Evolutionary conservation across 1,284 basidiomycete species (phyloP).

Genomic region (Athelia psychrophila): DNA sequence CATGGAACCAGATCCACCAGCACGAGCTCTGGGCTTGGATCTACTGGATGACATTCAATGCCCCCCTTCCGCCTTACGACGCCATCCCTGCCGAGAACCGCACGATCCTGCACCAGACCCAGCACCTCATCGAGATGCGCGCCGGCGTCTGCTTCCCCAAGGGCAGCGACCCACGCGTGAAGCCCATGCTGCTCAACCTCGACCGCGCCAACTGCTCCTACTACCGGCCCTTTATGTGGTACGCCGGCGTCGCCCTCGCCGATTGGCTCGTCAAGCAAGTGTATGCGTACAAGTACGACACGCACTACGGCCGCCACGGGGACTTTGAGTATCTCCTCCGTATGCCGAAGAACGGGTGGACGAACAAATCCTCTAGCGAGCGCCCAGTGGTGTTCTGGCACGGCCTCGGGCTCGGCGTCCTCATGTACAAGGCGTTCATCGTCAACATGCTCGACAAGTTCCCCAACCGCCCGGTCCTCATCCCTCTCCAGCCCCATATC

Average conservation of each 20-base stretch:
- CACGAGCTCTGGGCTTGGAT: slow-evolving; percentile 77
- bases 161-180: slow-evolving; percentile 54
- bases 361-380: slow-evolving; percentile 42
- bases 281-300: slow-evolving; percentile 45
- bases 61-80: slow-evolving; percentile 51
- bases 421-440: slow-evolving; percentile 60
- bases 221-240: slow-evolving; percentile 73
- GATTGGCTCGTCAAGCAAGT: slow-evolving; percentile 49
- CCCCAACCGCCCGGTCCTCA: slow-evolving; percentile 70
- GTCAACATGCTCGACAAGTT: slow-evolving; percentile 49
- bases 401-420: slow-evolving; percentile 80
- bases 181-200: slow-evolving; percentile 72
- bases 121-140: slow-evolving; percentile 69
- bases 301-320: slow-evolving; percentile 47
- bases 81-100: slow-evolving; percentile 42
- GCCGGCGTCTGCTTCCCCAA: slow-evolving; percentile 65
- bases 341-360: slow-evolving; percentile 59
- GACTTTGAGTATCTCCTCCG: slow-evolving; percentile 80
- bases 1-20: slow-evolving; percentile 70
- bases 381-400: slow-evolving; percentile 84
- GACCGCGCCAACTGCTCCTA: slow-evolving; percentile 67
- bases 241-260: slow-evolving; percentile 53
- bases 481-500: slow-evolving; percentile 82
- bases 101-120: slow-evolving; percentile 53
- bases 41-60: slow-evolving; percentile 82